Conservation (phyloP, 2,329 filamentous ascomycete species). For the Grosmannia penicillata region DNA sequence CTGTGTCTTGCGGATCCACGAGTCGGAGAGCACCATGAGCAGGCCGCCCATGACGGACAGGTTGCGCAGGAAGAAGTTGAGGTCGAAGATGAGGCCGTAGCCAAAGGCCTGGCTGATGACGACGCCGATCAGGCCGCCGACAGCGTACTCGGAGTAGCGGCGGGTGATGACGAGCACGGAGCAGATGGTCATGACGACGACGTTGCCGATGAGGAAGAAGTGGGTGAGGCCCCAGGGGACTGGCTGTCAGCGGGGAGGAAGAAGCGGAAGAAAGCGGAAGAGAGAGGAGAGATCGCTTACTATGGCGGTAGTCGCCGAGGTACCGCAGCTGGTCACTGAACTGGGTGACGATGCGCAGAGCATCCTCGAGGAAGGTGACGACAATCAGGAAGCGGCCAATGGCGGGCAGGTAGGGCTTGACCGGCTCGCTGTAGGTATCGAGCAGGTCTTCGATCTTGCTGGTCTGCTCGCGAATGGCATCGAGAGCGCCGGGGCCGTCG, state of each 20-base stretch:
- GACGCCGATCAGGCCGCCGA: conserved; percentile 76
- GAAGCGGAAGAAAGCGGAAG: not conserved
- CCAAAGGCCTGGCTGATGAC: conserved; percentile 88
- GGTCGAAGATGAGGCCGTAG: conserved; percentile 95
- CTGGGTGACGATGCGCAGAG: conserved; percentile 90
- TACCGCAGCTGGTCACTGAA: conserved; percentile 92
- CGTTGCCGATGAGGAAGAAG: conserved; percentile 81
- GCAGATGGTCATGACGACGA: conserved; percentile 72
- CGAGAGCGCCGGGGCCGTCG: conserved; percentile 60
- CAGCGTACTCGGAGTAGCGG: conserved; percentile 86
- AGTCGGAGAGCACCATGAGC: conserved; percentile 95
- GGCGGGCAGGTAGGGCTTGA: conserved; percentile 94
- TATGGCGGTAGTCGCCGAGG: conserved; percentile 80
- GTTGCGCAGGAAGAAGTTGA: conserved; percentile 99
- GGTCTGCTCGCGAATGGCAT: conserved; percentile 83
- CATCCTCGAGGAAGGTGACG: conserved; percentile 95
- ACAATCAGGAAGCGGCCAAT: conserved; percentile 97
- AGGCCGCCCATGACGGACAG: conserved; percentile 93
- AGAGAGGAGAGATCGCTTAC: conserved; percentile 40
- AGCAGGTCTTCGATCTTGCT: conserved; percentile 96
- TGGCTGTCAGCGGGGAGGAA: conserved; percentile 21
- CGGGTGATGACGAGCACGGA: conserved; percentile 79
- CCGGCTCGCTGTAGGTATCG: conserved; percentile 73
- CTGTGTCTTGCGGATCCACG: conserved; percentile 95
- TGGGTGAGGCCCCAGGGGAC: conserved; percentile 83